These are phyloP conservation scores for Didymella pinodella DNA, from an alignment of 2,329 filamentous ascomycete genomes.

Conservation along the genomic window DNA sequence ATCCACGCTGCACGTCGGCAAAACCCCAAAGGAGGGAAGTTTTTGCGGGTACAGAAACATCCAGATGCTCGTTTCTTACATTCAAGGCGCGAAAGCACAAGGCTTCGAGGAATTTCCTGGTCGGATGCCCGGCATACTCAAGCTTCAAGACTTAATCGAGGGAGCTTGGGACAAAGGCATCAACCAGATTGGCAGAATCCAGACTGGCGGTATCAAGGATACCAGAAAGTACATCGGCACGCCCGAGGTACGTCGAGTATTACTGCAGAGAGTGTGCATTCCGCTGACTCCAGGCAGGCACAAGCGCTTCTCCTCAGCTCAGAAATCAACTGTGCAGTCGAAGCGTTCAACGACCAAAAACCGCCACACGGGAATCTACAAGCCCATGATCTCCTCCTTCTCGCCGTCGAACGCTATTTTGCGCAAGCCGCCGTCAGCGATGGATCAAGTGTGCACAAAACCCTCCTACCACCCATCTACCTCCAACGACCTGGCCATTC, in stretches of 20 bases:
- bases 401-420: conserved; percentile 79
- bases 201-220: conserved; percentile 87
- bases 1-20: conserved; percentile 79
- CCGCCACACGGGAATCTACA: conserved; percentile 58
- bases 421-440: conserved; percentile 60
- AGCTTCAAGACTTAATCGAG: conserved; percentile 87
- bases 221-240: conserved; percentile 97
- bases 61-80: conserved; percentile 85
- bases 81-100: conserved; percentile 65
- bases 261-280: neutral
- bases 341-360: conserved; percentile 59
- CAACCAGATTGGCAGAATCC: conserved; percentile 74
- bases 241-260: conserved; percentile 69
- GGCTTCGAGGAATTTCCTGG: conserved; percentile 68
- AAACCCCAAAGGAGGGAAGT: conserved; percentile 79
- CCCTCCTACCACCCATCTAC: conserved; percentile 82
- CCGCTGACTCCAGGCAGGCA: conserved; percentile 62
- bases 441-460: conserved; percentile 69
- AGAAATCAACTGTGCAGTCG: conserved; percentile 62
- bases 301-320: conserved; percentile 78
- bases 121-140: conserved; percentile 75
- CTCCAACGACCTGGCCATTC: conserved; percentile 92
- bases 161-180: conserved; percentile 86
- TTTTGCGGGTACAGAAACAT: conserved; percentile 97
- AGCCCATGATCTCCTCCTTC: conserved; percentile 65